A percentile compares a stretch with the other conserved stretches of the same genome.
Conservation (phyloP, 176 grass and related monocot species). For the Oryza nivara region DNA sequence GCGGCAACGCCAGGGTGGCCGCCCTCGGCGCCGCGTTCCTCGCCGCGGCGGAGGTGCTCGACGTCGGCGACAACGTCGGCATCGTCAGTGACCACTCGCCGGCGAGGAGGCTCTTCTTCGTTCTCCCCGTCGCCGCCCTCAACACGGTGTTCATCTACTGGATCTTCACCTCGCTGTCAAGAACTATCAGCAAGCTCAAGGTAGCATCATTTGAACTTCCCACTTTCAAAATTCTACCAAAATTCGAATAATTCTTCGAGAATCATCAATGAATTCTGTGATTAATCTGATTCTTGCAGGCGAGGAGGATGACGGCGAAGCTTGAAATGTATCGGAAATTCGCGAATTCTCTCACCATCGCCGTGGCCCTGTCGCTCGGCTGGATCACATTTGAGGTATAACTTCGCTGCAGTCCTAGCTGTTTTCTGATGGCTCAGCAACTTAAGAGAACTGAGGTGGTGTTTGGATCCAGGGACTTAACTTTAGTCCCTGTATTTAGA, state of each 20-base stretch:
- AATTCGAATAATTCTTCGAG: background rate
- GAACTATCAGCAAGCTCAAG: slow-evolving; percentile 70
- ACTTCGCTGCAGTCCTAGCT: background rate
- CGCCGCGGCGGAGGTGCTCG: slow-evolving; percentile 57
- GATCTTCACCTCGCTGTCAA: slow-evolving; percentile 67
- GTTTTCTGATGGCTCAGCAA: background rate
- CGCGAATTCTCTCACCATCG: slow-evolving; percentile 56
- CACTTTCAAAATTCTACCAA: background rate
- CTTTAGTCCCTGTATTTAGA: too few species aligned
- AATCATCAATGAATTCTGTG: background rate
- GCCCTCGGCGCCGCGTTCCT: slow-evolving; percentile 62
- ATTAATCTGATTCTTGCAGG: slow-evolving; percentile 25
- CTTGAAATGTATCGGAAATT: slow-evolving; percentile 75
- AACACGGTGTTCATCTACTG: slow-evolving; percentile 79
- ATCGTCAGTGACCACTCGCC: slow-evolving; percentile 70
- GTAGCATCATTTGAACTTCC: background rate
- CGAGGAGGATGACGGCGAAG: slow-evolving; percentile 65
- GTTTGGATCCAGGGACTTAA: too few species aligned
- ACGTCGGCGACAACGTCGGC: slow-evolving; percentile 68
- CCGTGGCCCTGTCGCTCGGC: slow-evolving; percentile 57
- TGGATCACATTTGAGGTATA: slow-evolving; percentile 77
- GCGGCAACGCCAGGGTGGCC: slow-evolving; percentile 53
- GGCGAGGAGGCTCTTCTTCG: slow-evolving; percentile 54
- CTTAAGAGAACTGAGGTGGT: background rate
- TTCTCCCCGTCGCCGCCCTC: slow-evolving; percentile 55